Evolutionary conservation across 2,329 filamentous ascomycete genomes (phyloP), one percentile per base, ranked within the genome.

Genomic region (Fusarium succisae): DNA sequence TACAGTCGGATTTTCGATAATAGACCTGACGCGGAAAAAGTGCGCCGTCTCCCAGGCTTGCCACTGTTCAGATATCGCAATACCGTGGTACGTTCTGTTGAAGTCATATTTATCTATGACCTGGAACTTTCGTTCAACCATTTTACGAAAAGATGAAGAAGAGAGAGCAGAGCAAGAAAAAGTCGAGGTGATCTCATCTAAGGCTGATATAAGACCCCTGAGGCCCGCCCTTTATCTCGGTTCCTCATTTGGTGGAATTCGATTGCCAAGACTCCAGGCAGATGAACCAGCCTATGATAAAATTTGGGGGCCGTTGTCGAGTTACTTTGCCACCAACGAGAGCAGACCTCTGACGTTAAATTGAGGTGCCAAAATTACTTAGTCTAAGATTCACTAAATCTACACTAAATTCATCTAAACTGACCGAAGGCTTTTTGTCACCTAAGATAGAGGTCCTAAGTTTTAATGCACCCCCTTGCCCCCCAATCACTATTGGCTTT

Each of bases 31-130:
- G 3, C 45, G 51, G 3, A 51, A 38, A 17, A 67, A 67, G 10
- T 67, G 63, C 4, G 65, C 53, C 4, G 53, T 45, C 58, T 67
- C 51, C 65, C 65, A 67, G 2, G 39, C 53, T 6, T 67, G 63
- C 65, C 65, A 67, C 35, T 60, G 30, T 10, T 50, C 39, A 1
- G 61, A 32, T 14, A 66, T 66, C 8, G 14, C 14, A 0, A 44
- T 43, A 0, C 18, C 63, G 9, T 65, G 24, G 6, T 66, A 57
- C 6, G 26, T 38, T 18, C 48, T 44, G 10, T 39, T 17, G 11
- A 64, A 37, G 3, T 45, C 7, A n/a, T 48, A 57, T 3, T 38
- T 26, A 7, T 37, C 18, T 14, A 66, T 38, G 1, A 65, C 11
- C 2, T 20, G 17, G 2, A 65, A 66, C 2, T 11, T 66, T 22